Evolutionary conservation across 2,329 filamentous ascomycete genomes (phyloP).

Genomic region (Aspergillus clavatus): DNA sequence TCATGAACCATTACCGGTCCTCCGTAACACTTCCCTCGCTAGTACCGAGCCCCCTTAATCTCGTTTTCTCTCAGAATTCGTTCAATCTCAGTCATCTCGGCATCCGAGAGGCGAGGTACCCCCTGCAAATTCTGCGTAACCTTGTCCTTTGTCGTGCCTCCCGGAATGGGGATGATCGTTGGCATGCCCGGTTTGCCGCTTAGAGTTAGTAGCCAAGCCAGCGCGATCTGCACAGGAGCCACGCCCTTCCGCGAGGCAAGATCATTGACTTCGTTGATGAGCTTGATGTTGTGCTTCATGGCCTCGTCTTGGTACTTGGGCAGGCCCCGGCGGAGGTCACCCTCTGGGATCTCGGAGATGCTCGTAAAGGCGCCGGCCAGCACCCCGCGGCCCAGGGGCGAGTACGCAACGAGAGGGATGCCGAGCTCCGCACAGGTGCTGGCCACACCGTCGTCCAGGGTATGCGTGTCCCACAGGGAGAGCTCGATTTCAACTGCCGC

Average conservation of each 20-base stretch:
- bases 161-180: slow-evolving; percentile 36
- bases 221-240: slow-evolving; percentile 45
- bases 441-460: slow-evolving; percentile 55
- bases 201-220: slow-evolving; percentile 46
- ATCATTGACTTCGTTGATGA: slow-evolving; percentile 43
- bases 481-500: slow-evolving; percentile 58
- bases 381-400: slow-evolving; percentile 56
- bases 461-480: slow-evolving; percentile 53
- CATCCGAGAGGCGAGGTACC: slow-evolving; percentile 26
- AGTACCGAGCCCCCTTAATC: slow-evolving; percentile 31
- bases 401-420: slow-evolving; percentile 58
- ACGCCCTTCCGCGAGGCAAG: slow-evolving; percentile 44
- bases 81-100: slow-evolving; percentile 48
- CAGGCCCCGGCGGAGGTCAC: slow-evolving; percentile 41
- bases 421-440: slow-evolving; percentile 51
- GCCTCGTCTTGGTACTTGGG: slow-evolving; percentile 50
- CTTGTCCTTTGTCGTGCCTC: slow-evolving; percentile 34
- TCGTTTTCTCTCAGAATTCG: slow-evolving; percentile 46
- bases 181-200: slow-evolving; percentile 42
- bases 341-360: slow-evolving; percentile 44
- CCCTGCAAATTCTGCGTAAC: slow-evolving; percentile 32
- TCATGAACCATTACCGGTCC: not conserved
- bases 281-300: slow-evolving; percentile 47
- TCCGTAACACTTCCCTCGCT: not conserved
- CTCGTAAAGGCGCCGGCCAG: slow-evolving; percentile 48